Evolutionary conservation across 139 green algal species (phyloP), one percentile per base, ranked within the genome.

Genomic region (Chlamydomonas applanata): DNA sequence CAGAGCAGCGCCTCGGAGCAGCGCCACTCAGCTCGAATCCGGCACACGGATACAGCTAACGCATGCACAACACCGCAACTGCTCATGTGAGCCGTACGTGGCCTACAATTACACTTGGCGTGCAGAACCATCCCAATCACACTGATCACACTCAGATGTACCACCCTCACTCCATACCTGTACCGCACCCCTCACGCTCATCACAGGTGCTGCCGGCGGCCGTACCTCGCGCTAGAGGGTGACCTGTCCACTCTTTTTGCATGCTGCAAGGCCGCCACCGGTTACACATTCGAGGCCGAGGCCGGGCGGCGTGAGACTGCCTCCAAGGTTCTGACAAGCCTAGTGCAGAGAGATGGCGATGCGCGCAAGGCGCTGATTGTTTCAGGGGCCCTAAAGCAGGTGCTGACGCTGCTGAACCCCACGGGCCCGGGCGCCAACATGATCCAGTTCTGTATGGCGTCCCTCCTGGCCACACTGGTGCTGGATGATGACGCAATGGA

Each of bases 401-500:
- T 84, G 14, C 73, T 90, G 49, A 34, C 40, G 20, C 79, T 85
- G 65, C 75, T 89, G 11, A 84, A 85, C 30, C 53, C 72, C 30
- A 79, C 73, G 44, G 45, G 60, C 14, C 81, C 78, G n/a, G 82
- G 83, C 22, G 65, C 76, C 44, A 35, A 53, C 4, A 79, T 83
- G 64, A 78, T 94, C 46, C 80, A 87, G 63, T 92, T 90, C 78
- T 92, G 83, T 78, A 88, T 91, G 82, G 86, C 85, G 2, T 85
- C 80, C 14, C 66, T 89, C 54, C 85, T 94, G 69, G 86, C 89
- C n/a, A 91, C 85, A 4, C 71, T 94, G 74, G 88, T 94, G 74
- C 79, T 94, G 61, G 89, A 94, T 72, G 86, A 93, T 30, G 80
- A 81, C 7, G 76, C 79, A 52, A 94, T 94, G 89, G 81, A 73